Conservation (phyloP, 2,329 filamentous ascomycete genomes). For the Fusarium burgessii region DNA sequence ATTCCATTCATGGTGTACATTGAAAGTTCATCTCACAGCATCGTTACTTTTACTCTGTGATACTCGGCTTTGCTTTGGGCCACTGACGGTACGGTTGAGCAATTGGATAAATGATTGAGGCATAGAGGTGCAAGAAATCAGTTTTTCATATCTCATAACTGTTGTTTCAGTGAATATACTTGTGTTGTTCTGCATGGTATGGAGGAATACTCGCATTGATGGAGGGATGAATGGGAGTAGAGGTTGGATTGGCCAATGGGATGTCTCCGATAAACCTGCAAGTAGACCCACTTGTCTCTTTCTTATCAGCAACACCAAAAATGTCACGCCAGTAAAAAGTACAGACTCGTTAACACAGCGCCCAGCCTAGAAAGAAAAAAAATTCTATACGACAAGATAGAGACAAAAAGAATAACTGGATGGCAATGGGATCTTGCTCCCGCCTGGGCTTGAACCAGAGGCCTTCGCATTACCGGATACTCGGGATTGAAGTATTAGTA, state of each 20-base stretch:
- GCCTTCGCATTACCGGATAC: conserved; percentile 9
- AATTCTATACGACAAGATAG: too few species aligned
- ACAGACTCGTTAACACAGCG: neutral
- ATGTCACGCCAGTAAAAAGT: neutral
- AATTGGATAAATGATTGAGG: too few species aligned
- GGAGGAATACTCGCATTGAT: neutral
- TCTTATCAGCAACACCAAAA: neutral
- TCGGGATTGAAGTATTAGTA: conserved; percentile 11
- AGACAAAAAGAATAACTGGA: neutral
- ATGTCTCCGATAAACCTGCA: too few species aligned
- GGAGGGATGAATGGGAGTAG: rapidly evolving
- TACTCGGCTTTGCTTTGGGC: too few species aligned
- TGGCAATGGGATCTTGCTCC: conserved; percentile 9
- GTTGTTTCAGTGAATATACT: rapidly evolving
- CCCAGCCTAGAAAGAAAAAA: too few species aligned
- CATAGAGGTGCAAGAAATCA: too few species aligned
- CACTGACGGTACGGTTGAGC: too few species aligned
- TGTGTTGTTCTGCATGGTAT: too few species aligned
- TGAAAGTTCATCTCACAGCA: too few species aligned
- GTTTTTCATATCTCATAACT: rapidly evolving
- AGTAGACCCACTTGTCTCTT: neutral
- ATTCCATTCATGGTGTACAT: too few species aligned
- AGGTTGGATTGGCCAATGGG: neutral
- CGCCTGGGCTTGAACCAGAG: conserved; percentile 14
- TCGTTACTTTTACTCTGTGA: too few species aligned